Conservation (phyloP, 1,284 basidiomycete species). For the Earliella scabrosa region DNA sequence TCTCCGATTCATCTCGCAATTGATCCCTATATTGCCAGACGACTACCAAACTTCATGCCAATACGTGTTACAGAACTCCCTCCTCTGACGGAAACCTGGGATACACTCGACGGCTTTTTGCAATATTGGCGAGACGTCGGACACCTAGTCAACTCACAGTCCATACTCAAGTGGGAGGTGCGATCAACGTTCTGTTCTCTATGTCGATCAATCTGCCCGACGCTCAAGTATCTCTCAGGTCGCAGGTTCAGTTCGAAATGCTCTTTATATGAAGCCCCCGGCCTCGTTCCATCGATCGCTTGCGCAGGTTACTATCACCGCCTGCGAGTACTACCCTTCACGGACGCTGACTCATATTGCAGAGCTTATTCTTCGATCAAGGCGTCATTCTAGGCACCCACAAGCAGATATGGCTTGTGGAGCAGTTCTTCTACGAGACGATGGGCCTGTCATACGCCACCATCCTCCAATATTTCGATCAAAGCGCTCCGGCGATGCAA, state of each 20-base stretch:
- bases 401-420: conserved; percentile 57
- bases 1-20: conserved; percentile 64
- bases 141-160: conserved; percentile 47
- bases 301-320: conserved; percentile 50
- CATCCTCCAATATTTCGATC: conserved; percentile 44
- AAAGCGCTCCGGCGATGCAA: conserved; percentile 40
- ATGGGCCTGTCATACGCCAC: conserved; percentile 55
- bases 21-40: conserved; percentile 71
- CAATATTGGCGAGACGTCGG: conserved; percentile 61
- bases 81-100: conserved; percentile 55
- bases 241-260: conserved; percentile 52
- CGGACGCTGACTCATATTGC: background rate
- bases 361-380: conserved; percentile 68
- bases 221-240: conserved; percentile 44
- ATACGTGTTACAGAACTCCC: conserved; percentile 65
- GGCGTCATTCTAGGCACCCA: conserved; percentile 56
- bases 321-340: background rate
- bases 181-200: conserved; percentile 5
- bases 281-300: conserved; percentile 65
- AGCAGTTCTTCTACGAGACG: conserved; percentile 70
- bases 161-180: conserved; percentile 68
- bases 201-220: no score
- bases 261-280: conserved; percentile 43
- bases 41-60: conserved; percentile 76
- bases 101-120: conserved; percentile 51